Conservation (phyloP, 805 yeast genomes). For the Isabelozyma pseudorhagii region DNA sequence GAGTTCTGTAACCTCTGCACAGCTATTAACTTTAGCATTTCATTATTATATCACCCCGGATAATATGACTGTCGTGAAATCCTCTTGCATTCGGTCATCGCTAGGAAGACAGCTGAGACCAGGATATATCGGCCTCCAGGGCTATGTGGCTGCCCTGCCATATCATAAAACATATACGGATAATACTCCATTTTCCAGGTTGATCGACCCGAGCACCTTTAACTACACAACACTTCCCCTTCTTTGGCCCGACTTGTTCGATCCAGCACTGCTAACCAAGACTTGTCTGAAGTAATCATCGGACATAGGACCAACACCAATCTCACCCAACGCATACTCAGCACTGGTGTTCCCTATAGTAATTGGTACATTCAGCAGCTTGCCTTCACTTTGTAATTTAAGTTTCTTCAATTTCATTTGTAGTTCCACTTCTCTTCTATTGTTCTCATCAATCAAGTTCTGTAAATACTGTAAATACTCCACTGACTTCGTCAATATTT, state of each 20-base stretch:
- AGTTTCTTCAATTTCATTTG: conserved; percentile 56
- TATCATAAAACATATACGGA: too few relatives aligned
- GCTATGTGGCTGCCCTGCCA: too few relatives aligned
- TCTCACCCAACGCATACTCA: conserved; percentile 67
- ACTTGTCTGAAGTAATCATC: conserved; percentile 32
- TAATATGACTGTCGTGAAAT: too few relatives aligned
- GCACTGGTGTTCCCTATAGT: conserved; percentile 66
- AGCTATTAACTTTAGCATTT: too few relatives aligned
- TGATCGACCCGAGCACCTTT: too few relatives aligned
- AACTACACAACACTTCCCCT: conserved; percentile 9
- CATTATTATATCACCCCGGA: too few relatives aligned
- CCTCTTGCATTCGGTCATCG: neutral
- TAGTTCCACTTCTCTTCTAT: conserved; percentile 74
- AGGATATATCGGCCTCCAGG: too few relatives aligned
- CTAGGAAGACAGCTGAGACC: too few relatives aligned
- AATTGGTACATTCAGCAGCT: conserved; percentile 39
- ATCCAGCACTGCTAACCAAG: conserved; percentile 18
- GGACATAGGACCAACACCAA: conserved; percentile 81
- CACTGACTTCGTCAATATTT: conserved; percentile 70
- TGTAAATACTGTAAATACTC: conserved; percentile 69
- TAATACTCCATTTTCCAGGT: too few relatives aligned
- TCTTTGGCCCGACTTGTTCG: conserved; percentile 18
- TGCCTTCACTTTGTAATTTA: conserved; percentile 42
- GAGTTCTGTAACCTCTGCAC: too few relatives aligned
- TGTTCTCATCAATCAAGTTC: conserved; percentile 71